Base-by-base conservation (phyloP, 1,284 basidiomycete species). In the Apiotrichum laibachii region DNA sequence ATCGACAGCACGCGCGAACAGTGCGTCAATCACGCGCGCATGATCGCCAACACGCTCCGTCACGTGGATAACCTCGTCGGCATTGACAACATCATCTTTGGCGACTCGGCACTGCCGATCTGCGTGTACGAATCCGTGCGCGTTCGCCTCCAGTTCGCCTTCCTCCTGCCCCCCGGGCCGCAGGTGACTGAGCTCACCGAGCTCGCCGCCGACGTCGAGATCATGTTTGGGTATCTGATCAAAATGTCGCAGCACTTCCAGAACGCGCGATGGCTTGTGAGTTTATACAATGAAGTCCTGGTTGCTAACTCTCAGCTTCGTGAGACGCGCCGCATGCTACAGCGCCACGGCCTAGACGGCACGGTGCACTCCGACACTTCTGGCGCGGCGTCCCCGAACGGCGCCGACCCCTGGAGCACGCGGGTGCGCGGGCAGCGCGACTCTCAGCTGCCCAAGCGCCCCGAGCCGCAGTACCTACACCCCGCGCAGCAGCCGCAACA, bases 71-170 rank as follows among this genome's bases (percentile, higher is more conserved):
- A 46, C 26, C 42, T 63, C 5, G 59, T 67, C 11, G 63, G 61
- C 42, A 26, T 57, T 37, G 63, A 67, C 39, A 49, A 53, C 8
- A 35, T 63, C 7, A 21, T 63, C 2, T 63, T 62, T n/a, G 45
- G 47, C 21, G 65, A 67, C 56, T 53, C 57, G 11, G 49, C 57
- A 0, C 57, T 67, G 6, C 56, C 63, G 1, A 63, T 67, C 13
- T 67, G 65, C 35, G 55, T 65, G 3, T 65, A 63, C 50, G 65
- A 67, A 46, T 56, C 59, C 21, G 61, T 61, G 1, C 63, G 65
- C 2, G 39, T 60, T 5, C 56, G 60, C 2, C 50, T 67, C 9
- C 63, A 65, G 43, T 57, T 60, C 31, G 57, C 63, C 2, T 67
- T 67, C 44, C 45, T 63, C 1, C 43, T 64, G 0, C 59, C 59